These are phyloP conservation scores for Teratosphaeria zuluensis DNA, from an alignment of 2,329 filamentous ascomycete genomes.

Conservation along the genomic window DNA sequence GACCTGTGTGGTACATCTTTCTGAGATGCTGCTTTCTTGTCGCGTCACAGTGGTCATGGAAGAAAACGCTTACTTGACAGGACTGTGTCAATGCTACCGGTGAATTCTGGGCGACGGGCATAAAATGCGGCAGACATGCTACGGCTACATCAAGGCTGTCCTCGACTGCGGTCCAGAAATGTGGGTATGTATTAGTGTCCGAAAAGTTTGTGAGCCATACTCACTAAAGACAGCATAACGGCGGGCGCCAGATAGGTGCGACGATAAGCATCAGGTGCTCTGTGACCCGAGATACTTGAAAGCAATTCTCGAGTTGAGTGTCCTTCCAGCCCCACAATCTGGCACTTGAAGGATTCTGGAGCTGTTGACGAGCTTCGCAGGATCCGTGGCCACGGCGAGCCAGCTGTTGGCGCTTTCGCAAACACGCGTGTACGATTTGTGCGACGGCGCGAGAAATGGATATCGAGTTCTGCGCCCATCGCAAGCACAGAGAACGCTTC, in stretches of 20 bases:
- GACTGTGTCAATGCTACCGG: background rate
- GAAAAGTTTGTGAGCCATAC: background rate
- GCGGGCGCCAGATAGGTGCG: no score
- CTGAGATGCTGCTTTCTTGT: background rate
- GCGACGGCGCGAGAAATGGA: background rate
- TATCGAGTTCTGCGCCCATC: background rate
- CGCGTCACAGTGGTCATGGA: background rate
- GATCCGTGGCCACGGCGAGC: background rate
- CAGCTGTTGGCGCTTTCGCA: background rate
- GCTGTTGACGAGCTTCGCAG: background rate
- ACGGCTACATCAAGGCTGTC: background rate
- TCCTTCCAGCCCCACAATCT: no score
- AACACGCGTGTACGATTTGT: background rate
- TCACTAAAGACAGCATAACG: background rate
- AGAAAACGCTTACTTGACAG: background rate
- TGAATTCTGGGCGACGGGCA: background rate
- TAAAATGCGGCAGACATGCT: background rate
- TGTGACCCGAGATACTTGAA: no score
- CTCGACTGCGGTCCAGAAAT: background rate
- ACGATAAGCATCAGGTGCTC: no score
- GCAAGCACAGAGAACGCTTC: background rate
- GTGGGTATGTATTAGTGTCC: background rate
- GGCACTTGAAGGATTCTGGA: background rate
- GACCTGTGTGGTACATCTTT: background rate
- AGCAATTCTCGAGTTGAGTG: no score